These are phyloP conservation scores for Linanthus parryae DNA, from an alignment of 148 eudicot genomes.

Conservation along the genomic window DNA sequence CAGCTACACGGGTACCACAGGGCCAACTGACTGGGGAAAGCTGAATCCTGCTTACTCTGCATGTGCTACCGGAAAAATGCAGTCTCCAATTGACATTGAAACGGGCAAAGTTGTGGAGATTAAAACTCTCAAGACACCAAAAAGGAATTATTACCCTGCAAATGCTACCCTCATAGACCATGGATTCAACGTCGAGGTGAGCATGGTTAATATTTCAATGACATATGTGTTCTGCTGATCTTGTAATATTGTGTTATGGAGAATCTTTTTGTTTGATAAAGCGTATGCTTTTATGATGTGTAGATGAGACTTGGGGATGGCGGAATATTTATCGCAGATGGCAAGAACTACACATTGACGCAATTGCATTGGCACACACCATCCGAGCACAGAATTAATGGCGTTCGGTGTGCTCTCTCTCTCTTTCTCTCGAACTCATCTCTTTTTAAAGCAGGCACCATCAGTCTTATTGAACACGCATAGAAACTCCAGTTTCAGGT, in stretches of 20 bases:
- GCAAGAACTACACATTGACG: no score
- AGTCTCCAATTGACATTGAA: conserved; percentile 71
- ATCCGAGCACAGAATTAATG: no score
- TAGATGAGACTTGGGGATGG: conserved; percentile 32
- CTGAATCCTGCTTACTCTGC: conserved; percentile 18
- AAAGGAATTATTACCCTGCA: conserved; percentile 25
- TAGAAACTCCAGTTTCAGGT: no score
- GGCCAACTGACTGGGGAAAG: conserved; percentile 45
- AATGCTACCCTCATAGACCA: conserved; percentile 50
- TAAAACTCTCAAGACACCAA: conserved; percentile 33
- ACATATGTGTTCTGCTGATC: no score
- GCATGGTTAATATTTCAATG: background rate
- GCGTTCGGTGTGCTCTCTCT: no score
- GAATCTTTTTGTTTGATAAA: no score
- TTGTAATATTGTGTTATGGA: no score
- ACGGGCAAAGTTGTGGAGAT: conserved; percentile 16
- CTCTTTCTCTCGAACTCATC: no score
- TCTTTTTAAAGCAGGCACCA: no score
- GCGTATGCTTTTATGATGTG: no score
- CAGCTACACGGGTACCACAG: conserved; percentile 23
- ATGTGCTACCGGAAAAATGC: conserved; percentile 55
- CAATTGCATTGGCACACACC: no score
- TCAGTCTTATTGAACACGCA: no score
- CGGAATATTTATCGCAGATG: conserved; percentile 37
- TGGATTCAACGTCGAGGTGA: conserved; percentile 44